phyloP scores from a whole-genome alignment of 441 rosid species.

The Populus hybrid region DNA sequence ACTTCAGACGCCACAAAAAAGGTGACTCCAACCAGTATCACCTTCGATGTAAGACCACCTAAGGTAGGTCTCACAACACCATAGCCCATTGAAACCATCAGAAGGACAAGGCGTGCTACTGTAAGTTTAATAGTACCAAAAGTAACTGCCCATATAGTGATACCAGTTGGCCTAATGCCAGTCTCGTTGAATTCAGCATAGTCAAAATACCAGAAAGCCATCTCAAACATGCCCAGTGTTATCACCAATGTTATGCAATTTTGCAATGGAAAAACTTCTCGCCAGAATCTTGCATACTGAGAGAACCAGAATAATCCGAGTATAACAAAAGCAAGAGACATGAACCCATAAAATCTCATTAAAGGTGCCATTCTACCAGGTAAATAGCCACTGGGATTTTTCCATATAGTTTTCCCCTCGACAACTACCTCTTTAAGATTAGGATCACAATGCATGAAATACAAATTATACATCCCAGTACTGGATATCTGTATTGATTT shows the following conservation, averaged over 20 bases:
- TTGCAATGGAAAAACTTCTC: slow-evolving; percentile 80
- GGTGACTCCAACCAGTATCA: slow-evolving; percentile 80
- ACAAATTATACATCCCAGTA: slow-evolving; percentile 95
- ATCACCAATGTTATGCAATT: slow-evolving; percentile 85
- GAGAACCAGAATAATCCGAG: slow-evolving; percentile 95
- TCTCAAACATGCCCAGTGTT: slow-evolving; percentile 86
- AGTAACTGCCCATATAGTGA: slow-evolving; percentile 89
- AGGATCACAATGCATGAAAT: slow-evolving; percentile 87
- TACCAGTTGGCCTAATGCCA: slow-evolving; percentile 81
- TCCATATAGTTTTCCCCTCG: slow-evolving; percentile 90
- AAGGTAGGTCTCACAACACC: slow-evolving; percentile 97
- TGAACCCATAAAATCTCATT: slow-evolving; percentile 80
- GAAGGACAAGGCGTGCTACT: slow-evolving; percentile 65
- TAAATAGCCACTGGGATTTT: slow-evolving; percentile 81
- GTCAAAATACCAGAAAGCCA: slow-evolving; percentile 94
- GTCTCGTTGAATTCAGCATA: slow-evolving; percentile 84
- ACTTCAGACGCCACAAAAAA: slow-evolving; percentile 90
- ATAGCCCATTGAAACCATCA: slow-evolving; percentile 93
- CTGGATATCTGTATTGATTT: slow-evolving; percentile 59
- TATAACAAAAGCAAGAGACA: slow-evolving; percentile 90
- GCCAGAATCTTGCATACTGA: slow-evolving; percentile 85
- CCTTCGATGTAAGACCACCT: slow-evolving; percentile 91
- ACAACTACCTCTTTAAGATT: slow-evolving; percentile 62
- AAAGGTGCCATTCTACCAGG: slow-evolving; percentile 98
- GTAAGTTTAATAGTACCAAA: slow-evolving; percentile 78